Evolutionary conservation across 768 basidiomycete genomes (phyloP), one percentile per base, ranked within the genome.

Genomic region (Phylloporus rhodoxanthus): DNA sequence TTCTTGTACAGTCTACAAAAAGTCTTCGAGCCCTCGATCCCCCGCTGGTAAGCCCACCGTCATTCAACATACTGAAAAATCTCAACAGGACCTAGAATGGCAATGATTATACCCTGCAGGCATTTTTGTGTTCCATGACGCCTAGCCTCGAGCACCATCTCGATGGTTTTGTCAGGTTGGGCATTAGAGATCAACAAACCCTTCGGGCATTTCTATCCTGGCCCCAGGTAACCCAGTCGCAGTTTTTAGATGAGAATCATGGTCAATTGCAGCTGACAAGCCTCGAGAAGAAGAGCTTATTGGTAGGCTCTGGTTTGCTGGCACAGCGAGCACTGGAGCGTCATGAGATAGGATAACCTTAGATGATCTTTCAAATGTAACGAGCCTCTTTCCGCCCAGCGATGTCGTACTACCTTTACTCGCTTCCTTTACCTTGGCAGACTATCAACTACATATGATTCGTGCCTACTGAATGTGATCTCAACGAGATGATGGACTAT

Each of bases 171-270:
- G 21, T 39, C 5, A 17, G 38, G 42, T 38, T 66, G 41, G 66
- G 64, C 21, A 40, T 68, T 43, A 56, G 57, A 37, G 56, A 63
- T 25, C 30, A 48, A 50, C 36, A 43, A 37, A 62, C 57, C 6
- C 50, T 66, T 33, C 39, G 42, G 11, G 57, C 51, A 25, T 60
- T 68, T 46, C n/a, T 62, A 15, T 50, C 50, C 14, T 67, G 65
- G 62, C 55, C 57, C 5, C 53, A 51, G 25, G 34, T 8, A 4
- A 26, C 29, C 1, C 62, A 57, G 32, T n/a, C 44, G 2, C 43
- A 53, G 25, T 60, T 62, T 40, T 32, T 68, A 19, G 47, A 56
- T 15, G 55, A 57, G 11, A 39, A 32, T 5, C 47, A 44, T 15
- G 39, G 1, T 8, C 30, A 40, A 5, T 42, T 67, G 17, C 51